Conservation (phyloP, 805 yeast genomes). For the Wickerhamiella alocasiicola region DNA sequence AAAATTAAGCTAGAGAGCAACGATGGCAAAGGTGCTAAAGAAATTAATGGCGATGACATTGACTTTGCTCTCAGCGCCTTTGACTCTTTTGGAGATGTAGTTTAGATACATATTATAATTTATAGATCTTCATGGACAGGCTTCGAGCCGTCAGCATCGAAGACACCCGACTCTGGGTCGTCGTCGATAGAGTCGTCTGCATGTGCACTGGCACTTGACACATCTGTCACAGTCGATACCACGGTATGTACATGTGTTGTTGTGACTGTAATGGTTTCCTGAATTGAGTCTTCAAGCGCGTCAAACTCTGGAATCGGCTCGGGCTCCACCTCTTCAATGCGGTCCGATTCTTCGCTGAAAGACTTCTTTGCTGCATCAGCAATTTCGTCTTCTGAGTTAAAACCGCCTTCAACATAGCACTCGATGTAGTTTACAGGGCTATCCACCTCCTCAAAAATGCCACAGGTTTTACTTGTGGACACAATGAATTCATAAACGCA, state of each 20-base stretch:
- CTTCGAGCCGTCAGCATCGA: too few species aligned
- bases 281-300: too few species aligned
- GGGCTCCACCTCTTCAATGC: too few species aligned
- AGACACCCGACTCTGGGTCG: too few species aligned
- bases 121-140: constrained; percentile 4
- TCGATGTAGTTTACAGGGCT: constrained; percentile 8
- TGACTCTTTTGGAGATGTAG: constrained; percentile 8
- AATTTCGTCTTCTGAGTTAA: neutral
- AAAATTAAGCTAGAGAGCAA: neutral
- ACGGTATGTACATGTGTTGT: too few species aligned
- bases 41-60: constrained; percentile 6
- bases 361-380: too few species aligned
- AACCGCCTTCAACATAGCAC: constrained; percentile 9
- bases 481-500: constrained; percentile 18
- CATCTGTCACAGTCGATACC: too few species aligned
- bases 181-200: too few species aligned
- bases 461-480: constrained; percentile 16
- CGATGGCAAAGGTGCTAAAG: neutral
- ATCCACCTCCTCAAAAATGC: constrained; percentile 11
- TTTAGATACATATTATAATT: constrained; percentile 5
- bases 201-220: too few species aligned
- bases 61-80: constrained; percentile 11
- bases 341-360: too few species aligned
- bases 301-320: too few species aligned
- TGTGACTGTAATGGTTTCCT: too few species aligned